Evolutionary conservation across 441 rosid species (phyloP).

Genomic region (Populus trichocarpa): DNA sequence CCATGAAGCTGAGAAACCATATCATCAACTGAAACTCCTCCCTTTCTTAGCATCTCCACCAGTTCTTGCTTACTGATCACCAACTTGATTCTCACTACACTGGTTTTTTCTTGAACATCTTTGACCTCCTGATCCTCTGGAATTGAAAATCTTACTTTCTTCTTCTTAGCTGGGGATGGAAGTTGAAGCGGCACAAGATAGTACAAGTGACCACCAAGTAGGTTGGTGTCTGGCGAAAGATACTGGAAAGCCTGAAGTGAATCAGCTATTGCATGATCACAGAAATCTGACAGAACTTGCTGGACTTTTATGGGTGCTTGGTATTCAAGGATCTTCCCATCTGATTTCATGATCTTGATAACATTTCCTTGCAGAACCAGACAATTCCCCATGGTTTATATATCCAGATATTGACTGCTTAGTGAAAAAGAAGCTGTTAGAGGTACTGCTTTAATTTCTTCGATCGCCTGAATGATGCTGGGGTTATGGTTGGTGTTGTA

Average conservation of each 20-base stretch:
- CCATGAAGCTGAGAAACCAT: conserved; percentile 39
- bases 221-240: conserved; percentile 54
- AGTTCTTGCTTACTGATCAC: conserved; percentile 67
- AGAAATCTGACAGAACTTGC: conserved; percentile 55
- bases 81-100: conserved; percentile 65
- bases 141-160: conserved; percentile 58
- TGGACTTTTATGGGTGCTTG: conserved; percentile 56
- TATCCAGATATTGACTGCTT: background rate
- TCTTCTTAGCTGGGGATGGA: conserved; percentile 24
- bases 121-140: conserved; percentile 34
- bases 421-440: background rate
- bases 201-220: conserved; percentile 41
- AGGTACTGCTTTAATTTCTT: background rate
- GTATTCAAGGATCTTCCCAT: conserved; percentile 71
- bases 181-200: conserved; percentile 47
- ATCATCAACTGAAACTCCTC: conserved; percentile 49
- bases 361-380: conserved; percentile 45
- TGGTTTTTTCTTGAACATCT: conserved; percentile 14
- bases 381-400: conserved; percentile 69
- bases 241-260: conserved; percentile 35
- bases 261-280: conserved; percentile 49
- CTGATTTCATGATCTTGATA: conserved; percentile 59
- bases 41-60: conserved; percentile 50
- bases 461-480: background rate
- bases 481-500: background rate